Evolutionary conservation across 2,329 filamentous ascomycete species (phyloP).

Genomic region (Ustilaginoidea virens): DNA sequence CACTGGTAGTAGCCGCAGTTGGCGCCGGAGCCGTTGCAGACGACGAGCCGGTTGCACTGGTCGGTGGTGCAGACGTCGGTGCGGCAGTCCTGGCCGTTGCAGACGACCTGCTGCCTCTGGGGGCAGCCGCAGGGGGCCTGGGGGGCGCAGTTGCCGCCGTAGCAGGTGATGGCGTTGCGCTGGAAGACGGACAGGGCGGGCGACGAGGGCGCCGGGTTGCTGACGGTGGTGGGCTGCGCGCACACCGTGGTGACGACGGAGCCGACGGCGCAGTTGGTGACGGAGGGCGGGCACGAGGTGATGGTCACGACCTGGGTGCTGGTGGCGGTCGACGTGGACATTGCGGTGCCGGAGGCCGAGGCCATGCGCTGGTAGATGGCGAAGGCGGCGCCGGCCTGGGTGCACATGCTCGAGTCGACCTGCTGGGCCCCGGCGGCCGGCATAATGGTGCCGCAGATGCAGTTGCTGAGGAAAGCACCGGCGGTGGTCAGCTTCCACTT

Average conservation of each 20-base stretch:
- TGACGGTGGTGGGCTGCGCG: slow-evolving; percentile 9
- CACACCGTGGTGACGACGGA: slow-evolving; percentile 10
- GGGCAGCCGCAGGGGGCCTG: slow-evolving; percentile 13
- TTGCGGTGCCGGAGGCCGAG: not conserved
- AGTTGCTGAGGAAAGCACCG: slow-evolving; percentile 10
- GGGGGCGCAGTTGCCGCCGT: slow-evolving; percentile 16
- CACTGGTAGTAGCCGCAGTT: slow-evolving; percentile 11
- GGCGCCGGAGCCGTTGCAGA: slow-evolving; percentile 15
- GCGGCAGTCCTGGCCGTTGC: slow-evolving; percentile 14
- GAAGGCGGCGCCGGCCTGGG: not conserved
- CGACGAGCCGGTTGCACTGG: slow-evolving; percentile 14
- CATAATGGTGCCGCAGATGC: slow-evolving; percentile 14
- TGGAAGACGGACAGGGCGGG: too few relatives aligned
- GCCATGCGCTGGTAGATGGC: slow-evolving; percentile 2
- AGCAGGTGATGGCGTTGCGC: slow-evolving; percentile 20
- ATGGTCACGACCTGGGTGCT: slow-evolving; percentile 12
- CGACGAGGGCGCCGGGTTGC: not conserved
- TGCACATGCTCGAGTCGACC: slow-evolving; percentile 10
- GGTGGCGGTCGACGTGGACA: not conserved
- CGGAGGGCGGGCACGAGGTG: slow-evolving; percentile 13
- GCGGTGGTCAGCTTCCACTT: not conserved
- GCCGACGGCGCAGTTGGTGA: slow-evolving; percentile 11
- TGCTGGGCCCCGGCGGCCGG: slow-evolving; percentile 3
- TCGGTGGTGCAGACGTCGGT: slow-evolving; percentile 12
- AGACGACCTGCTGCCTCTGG: slow-evolving; percentile 16